Evolutionary conservation across 2,329 filamentous ascomycete species (phyloP).

Genomic region (Emergomyces africanus): DNA sequence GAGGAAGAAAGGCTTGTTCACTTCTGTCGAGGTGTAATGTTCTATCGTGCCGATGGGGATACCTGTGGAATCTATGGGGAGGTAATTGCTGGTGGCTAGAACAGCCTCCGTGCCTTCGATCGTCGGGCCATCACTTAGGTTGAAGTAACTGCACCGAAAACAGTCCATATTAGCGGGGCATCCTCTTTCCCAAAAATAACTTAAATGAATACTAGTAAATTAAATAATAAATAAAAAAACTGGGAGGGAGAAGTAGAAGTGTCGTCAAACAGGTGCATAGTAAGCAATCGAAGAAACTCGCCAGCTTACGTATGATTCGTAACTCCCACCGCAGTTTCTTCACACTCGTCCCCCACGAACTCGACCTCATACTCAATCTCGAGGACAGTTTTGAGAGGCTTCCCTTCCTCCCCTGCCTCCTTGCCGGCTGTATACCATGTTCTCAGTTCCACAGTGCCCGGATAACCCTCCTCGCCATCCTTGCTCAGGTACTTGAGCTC

Average conservation of each 20-base stretch:
- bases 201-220: background rate
- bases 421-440: slow-evolving; percentile 69
- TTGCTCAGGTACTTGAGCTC: slow-evolving; percentile 53
- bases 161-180: background rate
- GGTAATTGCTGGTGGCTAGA: slow-evolving; percentile 49
- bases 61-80: slow-evolving; percentile 57
- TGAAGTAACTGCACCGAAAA: slow-evolving; percentile 47
- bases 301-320: slow-evolving; percentile 77
- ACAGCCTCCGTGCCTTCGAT: slow-evolving; percentile 51
- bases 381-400: slow-evolving; percentile 56
- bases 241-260: background rate
- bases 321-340: slow-evolving; percentile 86
- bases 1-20: slow-evolving; percentile 57
- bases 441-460: slow-evolving; percentile 65
- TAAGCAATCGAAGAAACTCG: background rate
- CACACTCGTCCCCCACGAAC: slow-evolving; percentile 57
- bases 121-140: slow-evolving; percentile 45
- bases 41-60: slow-evolving; percentile 62
- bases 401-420: slow-evolving; percentile 41
- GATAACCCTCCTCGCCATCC: slow-evolving; percentile 82
- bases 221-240: background rate
- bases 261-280: background rate
- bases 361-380: slow-evolving; percentile 84
- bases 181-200: background rate
- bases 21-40: slow-evolving; percentile 50